Evolutionary conservation across 2,329 filamentous ascomycete species (phyloP).

Genomic region (Beauveria sp.): DNA sequence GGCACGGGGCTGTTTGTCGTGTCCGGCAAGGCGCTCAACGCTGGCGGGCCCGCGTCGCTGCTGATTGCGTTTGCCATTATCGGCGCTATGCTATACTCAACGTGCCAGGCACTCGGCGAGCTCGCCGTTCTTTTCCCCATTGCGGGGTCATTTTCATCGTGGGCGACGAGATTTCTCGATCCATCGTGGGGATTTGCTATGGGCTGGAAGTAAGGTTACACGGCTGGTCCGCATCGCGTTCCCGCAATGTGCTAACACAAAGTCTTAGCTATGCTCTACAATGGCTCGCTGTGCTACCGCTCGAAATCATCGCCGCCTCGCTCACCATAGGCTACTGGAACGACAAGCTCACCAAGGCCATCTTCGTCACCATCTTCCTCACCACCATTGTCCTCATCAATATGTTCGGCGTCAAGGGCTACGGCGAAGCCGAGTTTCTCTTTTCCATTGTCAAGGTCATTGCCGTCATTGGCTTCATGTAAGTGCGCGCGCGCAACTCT

Average conservation of each 20-base stretch:
- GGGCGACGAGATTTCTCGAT: constrained; percentile 85
- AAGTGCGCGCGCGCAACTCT: constrained; percentile 25
- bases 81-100: constrained; percentile 84
- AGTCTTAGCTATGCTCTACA: constrained; percentile 66
- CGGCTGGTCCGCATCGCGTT: neutral
- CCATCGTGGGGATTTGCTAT: constrained; percentile 93
- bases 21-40: constrained; percentile 61
- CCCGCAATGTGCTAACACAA: neutral
- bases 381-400: constrained; percentile 72
- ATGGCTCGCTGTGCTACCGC: constrained; percentile 75
- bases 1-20: constrained; percentile 83
- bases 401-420: constrained; percentile 78
- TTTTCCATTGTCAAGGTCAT: constrained; percentile 82
- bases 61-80: constrained; percentile 73
- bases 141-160: constrained; percentile 84
- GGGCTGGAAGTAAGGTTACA: constrained; percentile 71
- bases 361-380: constrained; percentile 80
- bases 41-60: constrained; percentile 70
- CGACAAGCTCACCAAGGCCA: constrained; percentile 53
- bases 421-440: constrained; percentile 83
- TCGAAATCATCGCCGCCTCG: constrained; percentile 82
- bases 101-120: constrained; percentile 85
- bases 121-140: constrained; percentile 86
- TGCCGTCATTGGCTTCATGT: constrained; percentile 85
- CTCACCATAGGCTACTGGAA: constrained; percentile 82